Base-by-base conservation (phyloP, 1,139 yeast species). In the Nakaseomyces bracarensis region DNA sequence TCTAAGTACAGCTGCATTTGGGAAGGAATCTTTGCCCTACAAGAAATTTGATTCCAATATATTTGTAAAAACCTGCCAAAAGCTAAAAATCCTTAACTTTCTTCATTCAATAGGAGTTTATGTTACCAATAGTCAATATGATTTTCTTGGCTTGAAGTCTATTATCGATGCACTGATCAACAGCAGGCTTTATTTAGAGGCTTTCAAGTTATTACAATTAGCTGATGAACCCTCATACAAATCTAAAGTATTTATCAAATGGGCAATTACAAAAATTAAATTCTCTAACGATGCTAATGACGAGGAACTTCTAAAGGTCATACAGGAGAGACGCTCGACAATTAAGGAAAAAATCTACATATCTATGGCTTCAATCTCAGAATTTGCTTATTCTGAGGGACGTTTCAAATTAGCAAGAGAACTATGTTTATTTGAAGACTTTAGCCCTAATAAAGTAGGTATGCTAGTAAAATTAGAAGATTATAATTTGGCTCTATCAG, bases 321-420 rank as follows among this genome's bases (percentile, higher is more conserved):
- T 91, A 3, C 75, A 74, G 47, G 63, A 83, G 14, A 52, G 55
- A 15, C 43, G 51, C 29, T 43, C 46, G n/a, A 44, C 30, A 9
- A 16, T 52, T n/a, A 44, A 50, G 3, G 48, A 48, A 10, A 47
- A 51, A 8, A 56, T 64, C 8, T 43, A 45, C 14, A 65, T 82
- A 0, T 72, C 93, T 0, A 79, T 79, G 54, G 77, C 77, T 9
- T 68, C 72, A 34, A 75, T 91, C 28, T 79, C 93, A 0, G 69
- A 71, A 14, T 70, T 75, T 20, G 95, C 97, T 1, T 78, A 74
- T 53, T 81, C 82, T 50, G 96, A 91, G 60, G 98, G 98, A 1
- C 69, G 97, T 27, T 61, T 72, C 4, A 69, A 70, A 21, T 64
- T 91, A 21, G 82, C 96, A 26, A 75, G 80, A 44, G 65, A 73